phyloP scores from a whole-genome alignment of 257 asterid species.

The Lycium ferocissimum region DNA sequence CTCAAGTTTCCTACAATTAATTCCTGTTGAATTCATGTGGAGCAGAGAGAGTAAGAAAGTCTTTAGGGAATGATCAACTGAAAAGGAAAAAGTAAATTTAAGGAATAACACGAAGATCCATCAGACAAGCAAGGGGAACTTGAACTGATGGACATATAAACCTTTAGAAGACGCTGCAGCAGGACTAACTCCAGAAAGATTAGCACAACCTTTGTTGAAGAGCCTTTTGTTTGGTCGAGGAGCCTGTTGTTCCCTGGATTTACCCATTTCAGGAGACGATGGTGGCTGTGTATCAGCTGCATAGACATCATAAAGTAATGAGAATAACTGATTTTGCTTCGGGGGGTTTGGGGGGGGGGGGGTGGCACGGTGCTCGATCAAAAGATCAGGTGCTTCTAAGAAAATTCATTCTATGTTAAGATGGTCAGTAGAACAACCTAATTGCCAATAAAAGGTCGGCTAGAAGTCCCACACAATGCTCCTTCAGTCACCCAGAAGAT shows the following conservation, averaged over 20 bases:
- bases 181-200: conserved; percentile 48
- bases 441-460: conserved; percentile 16
- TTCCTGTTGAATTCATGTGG: conserved; percentile 44
- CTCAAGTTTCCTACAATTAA: conserved; percentile 46
- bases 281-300: not conserved
- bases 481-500: conserved; percentile 17
- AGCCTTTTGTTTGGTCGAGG: conserved; percentile 27
- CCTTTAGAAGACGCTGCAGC: conserved; percentile 57
- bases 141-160: conserved; percentile 38
- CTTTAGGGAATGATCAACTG: conserved; percentile 1
- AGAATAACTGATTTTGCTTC: conserved; percentile 21
- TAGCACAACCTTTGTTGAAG: conserved; percentile 43
- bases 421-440: conserved; percentile 21
- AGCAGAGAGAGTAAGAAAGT: conserved; percentile 20
- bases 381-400: not conserved
- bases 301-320: conserved; percentile 27
- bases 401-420: conserved; percentile 17
- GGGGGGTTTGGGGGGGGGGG: not conserved
- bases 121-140: conserved; percentile 28
- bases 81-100: conserved; percentile 22
- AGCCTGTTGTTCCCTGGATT: not conserved
- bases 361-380: not conserved
- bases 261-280: conserved; percentile 23
- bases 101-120: conserved; percentile 33
- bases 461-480: not conserved